A percentile compares a stretch with the other conserved stretches of the same genome.
Evolutionary conservation across 257 asterid genomes (phyloP).

Genomic region (Nicotiana knightiana): DNA sequence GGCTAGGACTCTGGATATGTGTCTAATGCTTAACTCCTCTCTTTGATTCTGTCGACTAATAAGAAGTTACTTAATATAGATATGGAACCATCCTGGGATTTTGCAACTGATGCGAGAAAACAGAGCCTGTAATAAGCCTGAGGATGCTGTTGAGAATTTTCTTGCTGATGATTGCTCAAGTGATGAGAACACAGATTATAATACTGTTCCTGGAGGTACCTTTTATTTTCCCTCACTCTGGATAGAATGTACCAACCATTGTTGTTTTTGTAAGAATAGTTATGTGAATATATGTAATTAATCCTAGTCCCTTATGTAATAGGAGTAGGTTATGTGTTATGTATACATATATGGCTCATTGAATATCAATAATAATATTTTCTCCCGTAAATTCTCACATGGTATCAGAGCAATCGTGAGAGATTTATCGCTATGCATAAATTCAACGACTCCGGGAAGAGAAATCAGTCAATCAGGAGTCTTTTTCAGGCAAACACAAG

Average conservation of each 20-base stretch:
- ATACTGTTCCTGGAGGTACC: slow-evolving; percentile 76
- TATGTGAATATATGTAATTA: too few species aligned
- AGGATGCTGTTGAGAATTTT: slow-evolving; percentile 53
- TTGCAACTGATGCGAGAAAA: slow-evolving; percentile 78
- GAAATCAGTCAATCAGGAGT: too few species aligned
- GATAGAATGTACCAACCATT: neutral
- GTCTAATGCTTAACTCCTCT: neutral
- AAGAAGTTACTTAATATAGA: slow-evolving; percentile 36
- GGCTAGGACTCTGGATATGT: neutral
- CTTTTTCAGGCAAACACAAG: too few species aligned
- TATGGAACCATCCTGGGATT: slow-evolving; percentile 99
- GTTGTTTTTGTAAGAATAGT: too few species aligned
- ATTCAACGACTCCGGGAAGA: too few species aligned
- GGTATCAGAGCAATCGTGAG: too few species aligned
- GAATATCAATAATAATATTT: too few species aligned
- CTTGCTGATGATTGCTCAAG: slow-evolving; percentile 80
- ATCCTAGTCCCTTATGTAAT: too few species aligned
- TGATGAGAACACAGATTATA: slow-evolving; percentile 73
- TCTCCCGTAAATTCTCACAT: too few species aligned
- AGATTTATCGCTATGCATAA: too few species aligned
- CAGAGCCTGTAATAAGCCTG: slow-evolving; percentile 58
- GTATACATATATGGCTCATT: too few species aligned
- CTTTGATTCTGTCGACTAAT: neutral
- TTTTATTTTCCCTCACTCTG: neutral
- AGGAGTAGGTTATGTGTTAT: too few species aligned